Conservation (phyloP, 2,329 filamentous ascomycete genomes). For the Aspergillus pseudoglaucus region DNA sequence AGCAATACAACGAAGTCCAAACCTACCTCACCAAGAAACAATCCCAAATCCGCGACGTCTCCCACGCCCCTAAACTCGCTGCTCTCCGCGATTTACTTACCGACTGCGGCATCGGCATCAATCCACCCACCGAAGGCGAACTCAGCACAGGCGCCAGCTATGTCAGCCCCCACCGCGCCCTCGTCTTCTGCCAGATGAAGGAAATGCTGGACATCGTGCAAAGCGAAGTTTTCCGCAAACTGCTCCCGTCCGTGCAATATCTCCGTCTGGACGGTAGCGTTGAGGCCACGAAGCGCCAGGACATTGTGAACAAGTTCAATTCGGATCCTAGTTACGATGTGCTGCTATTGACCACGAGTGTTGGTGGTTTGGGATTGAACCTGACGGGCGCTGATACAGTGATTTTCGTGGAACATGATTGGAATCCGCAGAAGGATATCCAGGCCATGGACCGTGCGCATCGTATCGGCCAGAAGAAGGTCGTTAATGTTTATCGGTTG, state of each 20-base stretch:
- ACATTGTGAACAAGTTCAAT: constrained; percentile 99
- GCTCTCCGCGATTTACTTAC: constrained; percentile 88
- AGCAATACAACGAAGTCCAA: constrained; percentile 82
- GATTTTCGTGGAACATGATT: constrained; percentile 99
- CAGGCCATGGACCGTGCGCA: constrained; percentile 99
- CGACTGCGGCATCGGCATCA: constrained; percentile 92
- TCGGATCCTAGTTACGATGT: constrained; percentile 95
- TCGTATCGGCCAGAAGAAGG: constrained; percentile 98
- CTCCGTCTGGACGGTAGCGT: constrained; percentile 91
- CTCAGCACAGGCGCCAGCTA: constrained; percentile 62
- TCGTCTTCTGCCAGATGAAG: constrained; percentile 99
- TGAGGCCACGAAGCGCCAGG: constrained; percentile 87
- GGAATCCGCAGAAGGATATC: constrained; percentile 98
- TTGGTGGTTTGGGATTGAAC: constrained; percentile 90
- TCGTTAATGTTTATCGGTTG: constrained; percentile 95
- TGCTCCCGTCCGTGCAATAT: constrained; percentile 89
- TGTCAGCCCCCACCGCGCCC: constrained; percentile 89
- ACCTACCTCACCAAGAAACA: constrained; percentile 70
- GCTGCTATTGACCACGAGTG: constrained; percentile 85
- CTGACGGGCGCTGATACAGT: constrained; percentile 95
- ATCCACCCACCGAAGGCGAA: constrained; percentile 50
- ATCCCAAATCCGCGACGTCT: constrained; percentile 74
- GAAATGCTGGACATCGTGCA: constrained; percentile 99
- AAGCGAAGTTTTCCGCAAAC: constrained; percentile 78
- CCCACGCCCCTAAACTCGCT: constrained; percentile 85